Percentiles rank a stretch among this genome's conserved stretches.
Evolutionary conservation across 2,329 filamentous ascomycete genomes (phyloP).

Genomic region (Phialemonium atrogriseum): DNA sequence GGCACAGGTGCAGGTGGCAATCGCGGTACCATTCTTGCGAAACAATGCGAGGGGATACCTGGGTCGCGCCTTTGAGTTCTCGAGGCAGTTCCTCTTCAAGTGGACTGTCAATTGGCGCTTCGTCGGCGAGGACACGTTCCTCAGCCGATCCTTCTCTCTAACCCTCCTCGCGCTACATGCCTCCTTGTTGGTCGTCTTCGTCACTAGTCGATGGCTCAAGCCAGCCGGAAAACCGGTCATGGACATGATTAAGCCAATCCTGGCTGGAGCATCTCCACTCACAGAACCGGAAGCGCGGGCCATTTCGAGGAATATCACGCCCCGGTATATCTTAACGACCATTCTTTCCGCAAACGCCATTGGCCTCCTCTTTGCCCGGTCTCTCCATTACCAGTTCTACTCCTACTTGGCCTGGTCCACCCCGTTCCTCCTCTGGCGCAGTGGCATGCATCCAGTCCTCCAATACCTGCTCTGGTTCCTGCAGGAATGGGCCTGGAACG

Average conservation of each 20-base stretch:
- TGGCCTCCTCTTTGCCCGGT: constrained; percentile 78
- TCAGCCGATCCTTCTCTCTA: constrained; percentile 59
- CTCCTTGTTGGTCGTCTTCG: constrained; percentile 57
- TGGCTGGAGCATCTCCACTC: constrained; percentile 36
- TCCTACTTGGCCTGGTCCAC: constrained; percentile 85
- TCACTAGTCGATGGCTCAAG: constrained; percentile 61
- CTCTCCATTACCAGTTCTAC: constrained; percentile 93
- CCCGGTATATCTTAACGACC: constrained; percentile 66
- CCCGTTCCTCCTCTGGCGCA: constrained; percentile 78
- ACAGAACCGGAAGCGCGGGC: constrained; percentile 42
- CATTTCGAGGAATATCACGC: constrained; percentile 52
- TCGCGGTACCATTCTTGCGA: constrained; percentile 59
- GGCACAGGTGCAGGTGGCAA: constrained; percentile 64
- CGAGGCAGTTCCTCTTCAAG: constrained; percentile 85
- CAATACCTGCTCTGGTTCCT: constrained; percentile 63
- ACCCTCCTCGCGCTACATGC: constrained; percentile 58
- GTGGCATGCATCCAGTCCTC: constrained; percentile 57
- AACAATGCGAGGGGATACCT: constrained; percentile 64
- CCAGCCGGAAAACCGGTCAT: constrained; percentile 52
- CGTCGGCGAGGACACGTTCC: constrained; percentile 73
- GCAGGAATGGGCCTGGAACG: constrained; percentile 92
- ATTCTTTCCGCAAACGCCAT: constrained; percentile 70
- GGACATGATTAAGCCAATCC: constrained; percentile 40
- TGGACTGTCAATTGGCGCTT: constrained; percentile 99
- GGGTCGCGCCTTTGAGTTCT: constrained; percentile 80